Evolutionary conservation across 305 asterid genomes (phyloP), one percentile per base, ranked within the genome.

Genomic region (Solanum chacoense): DNA sequence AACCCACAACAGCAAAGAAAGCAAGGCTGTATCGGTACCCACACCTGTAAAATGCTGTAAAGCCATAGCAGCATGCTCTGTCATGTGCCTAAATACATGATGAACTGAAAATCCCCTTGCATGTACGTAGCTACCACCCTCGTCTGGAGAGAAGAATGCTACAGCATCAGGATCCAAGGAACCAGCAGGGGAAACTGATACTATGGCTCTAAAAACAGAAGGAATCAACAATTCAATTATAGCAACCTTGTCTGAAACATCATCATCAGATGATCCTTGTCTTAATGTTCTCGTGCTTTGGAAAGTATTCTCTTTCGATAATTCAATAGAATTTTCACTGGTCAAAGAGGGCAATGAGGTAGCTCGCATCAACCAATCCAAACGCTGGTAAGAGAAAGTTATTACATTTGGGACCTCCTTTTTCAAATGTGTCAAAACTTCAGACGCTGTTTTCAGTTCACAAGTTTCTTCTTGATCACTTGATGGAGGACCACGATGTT

Each of bases 11-110:
- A 95, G 91, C 92, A 91, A 90, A 13, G 86, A 85, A 59, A 88
- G 42, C 59, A 97, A 89, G 81, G 98, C 94, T 72, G 94, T 90
- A 85, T 93, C 95, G 0, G 96, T 91, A 89, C 91, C 88, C 80
- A 89, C 85, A 80, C 94, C 91, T 74, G 91, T 93, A 88, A 96
- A 96, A 92, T 94, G 92, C 91, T 96, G 99, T 86, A 96, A 91
- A 89, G 99, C 99, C 94, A 95, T 91, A 79, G 98, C 94, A 89
- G 99, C 98, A 89, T 97, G 99, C 89, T 94, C 98, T 94, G 99
- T 95, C 31, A 90, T 94, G 89, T 94, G 94, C 92, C 92, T 94
- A 91, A 90, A 97, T 29, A 94, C 98, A 86, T 94, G 95, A 91
- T 93, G 93, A 72, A 91, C 89, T 86, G 99, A 97, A 86, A 91